These are phyloP conservation scores for Xanthoconium separans DNA, from an alignment of 1,284 basidiomycete genomes.

Conservation along the genomic window DNA sequence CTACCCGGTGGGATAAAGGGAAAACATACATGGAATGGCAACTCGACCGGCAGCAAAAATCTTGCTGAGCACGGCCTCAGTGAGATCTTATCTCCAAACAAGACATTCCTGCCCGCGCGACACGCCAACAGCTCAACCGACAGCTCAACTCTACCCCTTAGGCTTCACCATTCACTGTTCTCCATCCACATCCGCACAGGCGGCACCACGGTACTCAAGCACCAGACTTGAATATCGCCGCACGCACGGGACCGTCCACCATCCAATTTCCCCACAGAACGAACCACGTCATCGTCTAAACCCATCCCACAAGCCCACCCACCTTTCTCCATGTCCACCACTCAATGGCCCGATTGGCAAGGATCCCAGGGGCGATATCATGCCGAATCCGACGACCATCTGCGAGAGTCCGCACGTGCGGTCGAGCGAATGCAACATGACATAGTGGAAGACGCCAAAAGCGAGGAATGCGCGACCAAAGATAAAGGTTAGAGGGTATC, in stretches of 20 bases:
- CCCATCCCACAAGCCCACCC: conserved; percentile 42
- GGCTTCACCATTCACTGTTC: no score
- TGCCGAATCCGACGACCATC: conserved; percentile 51
- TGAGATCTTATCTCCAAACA: no score
- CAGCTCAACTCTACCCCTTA: no score
- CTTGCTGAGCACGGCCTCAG: no score
- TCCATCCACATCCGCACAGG: conserved; percentile 1
- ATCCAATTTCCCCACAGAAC: no score
- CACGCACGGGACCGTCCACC: conserved; percentile 47
- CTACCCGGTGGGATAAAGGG: no score
- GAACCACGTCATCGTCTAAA: conserved; percentile 48
- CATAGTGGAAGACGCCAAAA: background rate
- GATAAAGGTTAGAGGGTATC: conserved; percentile 32
- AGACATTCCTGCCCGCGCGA: no score
- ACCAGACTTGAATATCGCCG: background rate
- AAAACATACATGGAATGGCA: no score
- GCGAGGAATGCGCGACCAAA: conserved; percentile 50
- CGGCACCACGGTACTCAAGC: background rate
- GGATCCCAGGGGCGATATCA: conserved; percentile 50
- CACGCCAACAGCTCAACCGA: no score
- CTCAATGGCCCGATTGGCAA: conserved; percentile 39
- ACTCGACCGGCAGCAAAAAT: no score
- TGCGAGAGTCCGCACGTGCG: conserved; percentile 38
- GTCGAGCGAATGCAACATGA: conserved; percentile 30
- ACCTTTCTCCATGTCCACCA: conserved; percentile 38